Percentiles rank a stretch among this genome's conserved stretches.
These are phyloP conservation scores for Naumovozyma castellii DNA, from an alignment of 805 yeast species.

Conservation along the genomic window DNA sequence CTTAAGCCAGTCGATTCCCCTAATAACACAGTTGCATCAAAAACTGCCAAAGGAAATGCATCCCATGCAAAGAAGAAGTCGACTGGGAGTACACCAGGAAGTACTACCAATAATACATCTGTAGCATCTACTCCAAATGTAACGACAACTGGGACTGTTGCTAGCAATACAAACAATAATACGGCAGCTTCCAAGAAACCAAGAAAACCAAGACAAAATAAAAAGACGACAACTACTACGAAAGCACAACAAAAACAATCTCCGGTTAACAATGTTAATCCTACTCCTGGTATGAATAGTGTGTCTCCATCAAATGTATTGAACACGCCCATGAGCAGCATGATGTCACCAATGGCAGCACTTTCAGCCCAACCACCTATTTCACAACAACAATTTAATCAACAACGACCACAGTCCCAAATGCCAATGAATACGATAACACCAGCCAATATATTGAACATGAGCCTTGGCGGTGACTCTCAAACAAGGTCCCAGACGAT, in stretches of 20 bases:
- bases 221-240: conserved; percentile 5
- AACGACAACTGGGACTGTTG: conserved; percentile 3
- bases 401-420: conserved; percentile 5
- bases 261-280: conserved; percentile 5
- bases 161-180: conserved; percentile 1
- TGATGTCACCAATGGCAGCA: conserved; percentile 5
- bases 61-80: conserved; percentile 1
- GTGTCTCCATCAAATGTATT: conserved; percentile 18
- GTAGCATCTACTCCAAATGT: conserved; percentile 1
- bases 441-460: conserved; percentile 16
- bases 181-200: conserved; percentile 16
- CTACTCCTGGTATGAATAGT: conserved; percentile 12
- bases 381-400: conserved; percentile 4
- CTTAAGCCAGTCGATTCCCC: conserved; percentile 4
- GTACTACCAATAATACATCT: conserved; percentile 1
- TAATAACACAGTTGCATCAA: conserved; percentile 1
- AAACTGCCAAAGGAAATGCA: background rate
- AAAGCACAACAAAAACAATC: conserved; percentile 3
- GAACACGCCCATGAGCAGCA: conserved; percentile 17
- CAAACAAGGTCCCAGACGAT: conserved; percentile 1
- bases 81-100: conserved; percentile 5
- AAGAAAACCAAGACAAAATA: conserved; percentile 18
- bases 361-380: conserved; percentile 2
- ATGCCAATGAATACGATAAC: conserved; percentile 14
- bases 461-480: conserved; percentile 9